A percentile compares a stretch with the other conserved stretches of the same genome.
Conservation (phyloP, 805 yeast genomes). For the Zygosaccharomyces lentus region DNA sequence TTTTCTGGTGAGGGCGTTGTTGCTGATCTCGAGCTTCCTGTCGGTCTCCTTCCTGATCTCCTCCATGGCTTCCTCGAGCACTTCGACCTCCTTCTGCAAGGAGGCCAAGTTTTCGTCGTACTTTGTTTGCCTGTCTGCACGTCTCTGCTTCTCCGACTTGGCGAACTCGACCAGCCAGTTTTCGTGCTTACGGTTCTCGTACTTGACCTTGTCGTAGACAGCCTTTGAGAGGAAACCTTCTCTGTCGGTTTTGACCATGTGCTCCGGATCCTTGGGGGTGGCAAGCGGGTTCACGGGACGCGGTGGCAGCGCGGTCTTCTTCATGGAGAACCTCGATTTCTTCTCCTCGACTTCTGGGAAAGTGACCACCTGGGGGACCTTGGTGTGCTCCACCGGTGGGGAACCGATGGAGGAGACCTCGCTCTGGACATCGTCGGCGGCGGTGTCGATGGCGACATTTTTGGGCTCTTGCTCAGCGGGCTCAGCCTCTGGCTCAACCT, state of each 20-base stretch:
- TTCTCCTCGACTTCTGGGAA: slow-evolving; percentile 9
- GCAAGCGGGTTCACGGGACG: slow-evolving; percentile 22
- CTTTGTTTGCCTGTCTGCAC: slow-evolving; percentile 20
- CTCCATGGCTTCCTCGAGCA: slow-evolving; percentile 22
- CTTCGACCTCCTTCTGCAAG: slow-evolving; percentile 22
- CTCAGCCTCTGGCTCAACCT: neutral
- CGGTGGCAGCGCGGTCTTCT: slow-evolving; percentile 1
- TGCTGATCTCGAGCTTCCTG: slow-evolving; percentile 25
- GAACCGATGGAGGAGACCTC: slow-evolving; percentile 4
- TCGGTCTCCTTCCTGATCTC: slow-evolving; percentile 22
- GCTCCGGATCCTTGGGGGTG: slow-evolving; percentile 31
- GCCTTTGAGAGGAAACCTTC: slow-evolving; percentile 30
- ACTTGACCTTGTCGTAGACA: slow-evolving; percentile 27
- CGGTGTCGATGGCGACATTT: neutral
- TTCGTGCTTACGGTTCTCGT: slow-evolving; percentile 22
- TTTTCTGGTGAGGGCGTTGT: slow-evolving; percentile 20
- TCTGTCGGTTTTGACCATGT: slow-evolving; percentile 24
- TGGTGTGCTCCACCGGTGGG: slow-evolving; percentile 12
- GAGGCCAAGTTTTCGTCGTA: slow-evolving; percentile 20
- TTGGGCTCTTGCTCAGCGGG: neutral
- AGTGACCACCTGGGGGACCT: slow-evolving; percentile 19
- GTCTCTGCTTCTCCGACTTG: slow-evolving; percentile 15
- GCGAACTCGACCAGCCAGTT: slow-evolving; percentile 19
- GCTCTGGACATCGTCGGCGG: slow-evolving; percentile 4
- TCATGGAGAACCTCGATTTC: slow-evolving; percentile 7